Evolutionary conservation across 345 rosid species (phyloP), one percentile per base, ranked within the genome.

Genomic region (Anastatica hierochuntica): DNA sequence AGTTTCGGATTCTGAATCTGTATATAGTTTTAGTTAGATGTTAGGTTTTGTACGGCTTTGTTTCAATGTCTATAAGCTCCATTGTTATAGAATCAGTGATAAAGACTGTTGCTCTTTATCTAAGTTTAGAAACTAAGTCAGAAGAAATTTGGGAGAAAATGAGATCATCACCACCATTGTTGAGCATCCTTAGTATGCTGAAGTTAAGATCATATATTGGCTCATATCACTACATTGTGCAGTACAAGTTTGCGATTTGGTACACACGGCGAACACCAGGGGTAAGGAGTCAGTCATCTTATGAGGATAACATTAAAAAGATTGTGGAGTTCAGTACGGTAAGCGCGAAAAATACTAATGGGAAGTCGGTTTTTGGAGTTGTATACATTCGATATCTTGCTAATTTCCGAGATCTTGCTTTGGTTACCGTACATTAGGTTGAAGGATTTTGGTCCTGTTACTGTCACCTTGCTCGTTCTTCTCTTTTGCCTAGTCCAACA

Each of bases 211-310:
- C 6, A 29, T 29, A 29, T 5, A 29, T 29, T 29, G 9, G 33
- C 5, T 8, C n/a, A n/a, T n/a, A n/a, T n/a, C n/a, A n/a, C n/a
- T n/a, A 2, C 10, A 62, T 4, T 75, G 37, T 34, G 52, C 69
- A 88, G 99, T 69, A 77, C 80, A 94, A 85, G 77, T 88, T 71
- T 74, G 79, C 77, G n/a, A 79, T 88, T 67, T 94, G 99, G 99
- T 88, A 83, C 76, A 88, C 95, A n/a, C 95, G 95, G 39, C 87
- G 95, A 35, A 80, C 90, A 14, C 95, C 94, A 14, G 97, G 99
- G 33, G 86, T 81, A 48, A 73, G 94, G 68, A 77, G 70, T 45
- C 95, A 85, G 58, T 74, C 96, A 18, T 79, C 99, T 6, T 94
- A 94, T 5, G 99, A 85, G 72, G 95, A 94, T 70, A 94, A 94